Conservation (phyloP, 129 eudicot species). For the Lactuca saligna region DNA sequence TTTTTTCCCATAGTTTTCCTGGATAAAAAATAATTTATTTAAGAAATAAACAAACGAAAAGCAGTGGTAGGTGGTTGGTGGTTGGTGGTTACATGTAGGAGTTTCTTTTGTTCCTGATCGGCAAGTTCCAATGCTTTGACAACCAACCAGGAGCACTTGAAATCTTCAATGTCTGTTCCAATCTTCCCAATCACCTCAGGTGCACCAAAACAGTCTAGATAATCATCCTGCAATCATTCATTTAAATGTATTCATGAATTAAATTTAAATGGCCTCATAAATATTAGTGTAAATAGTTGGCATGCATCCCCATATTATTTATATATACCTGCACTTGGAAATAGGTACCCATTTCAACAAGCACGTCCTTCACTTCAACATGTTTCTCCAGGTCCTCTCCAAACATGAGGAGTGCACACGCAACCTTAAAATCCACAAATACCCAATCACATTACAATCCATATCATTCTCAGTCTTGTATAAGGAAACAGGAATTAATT, state of each 20-base stretch:
- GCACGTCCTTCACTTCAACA: conserved; percentile 62
- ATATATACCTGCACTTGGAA: conserved; percentile 97
- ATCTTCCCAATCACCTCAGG: conserved; percentile 88
- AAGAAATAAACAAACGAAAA: too few species aligned
- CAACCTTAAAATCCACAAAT: conserved; percentile 47
- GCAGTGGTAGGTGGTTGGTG: neutral
- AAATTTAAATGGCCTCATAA: too few species aligned
- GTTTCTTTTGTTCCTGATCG: conserved; percentile 69
- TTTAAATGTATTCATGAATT: too few species aligned
- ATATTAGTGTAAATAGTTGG: too few species aligned
- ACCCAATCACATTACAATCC: too few species aligned
- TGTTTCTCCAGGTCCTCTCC: conserved; percentile 84
- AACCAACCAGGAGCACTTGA: conserved; percentile 90
- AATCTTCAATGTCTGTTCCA: conserved; percentile 91
- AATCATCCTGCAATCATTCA: conserved; percentile 84
- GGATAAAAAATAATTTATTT: conserved; percentile 5
- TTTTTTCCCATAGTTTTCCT: conserved; percentile 86
- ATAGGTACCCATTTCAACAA: conserved; percentile 88
- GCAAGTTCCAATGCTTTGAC: conserved; percentile 79
- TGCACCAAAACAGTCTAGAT: conserved; percentile 81
- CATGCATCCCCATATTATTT: too few species aligned
- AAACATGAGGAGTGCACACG: conserved; percentile 74
- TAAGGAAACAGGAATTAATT: neutral
- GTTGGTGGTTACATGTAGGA: conserved; percentile 51
- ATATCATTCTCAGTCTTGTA: too few species aligned